Conservation (phyloP, 257 asterid genomes). For the Fraxinus cuspidata region DNA sequence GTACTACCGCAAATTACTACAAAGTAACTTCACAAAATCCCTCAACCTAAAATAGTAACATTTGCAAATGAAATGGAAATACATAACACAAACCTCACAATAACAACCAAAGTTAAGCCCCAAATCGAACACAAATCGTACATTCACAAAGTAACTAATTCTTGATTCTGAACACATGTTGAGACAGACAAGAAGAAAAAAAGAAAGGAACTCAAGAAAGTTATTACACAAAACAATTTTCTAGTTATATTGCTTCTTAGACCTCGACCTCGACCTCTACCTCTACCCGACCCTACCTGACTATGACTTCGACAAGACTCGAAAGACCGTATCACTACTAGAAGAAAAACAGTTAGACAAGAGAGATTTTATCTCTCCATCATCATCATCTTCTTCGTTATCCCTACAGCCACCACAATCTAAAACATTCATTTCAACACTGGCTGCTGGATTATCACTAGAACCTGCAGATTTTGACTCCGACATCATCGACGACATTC, state of each 20-base stretch:
- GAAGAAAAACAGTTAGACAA: slow-evolving; percentile 40
- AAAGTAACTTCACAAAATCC: too few relatives aligned
- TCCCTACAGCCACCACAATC: neutral
- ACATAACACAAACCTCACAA: too few relatives aligned
- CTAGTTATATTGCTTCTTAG: neutral
- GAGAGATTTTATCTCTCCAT: slow-evolving; percentile 43
- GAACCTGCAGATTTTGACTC: slow-evolving; percentile 12
- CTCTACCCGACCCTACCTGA: neutral
- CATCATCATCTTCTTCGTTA: neutral
- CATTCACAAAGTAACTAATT: neutral
- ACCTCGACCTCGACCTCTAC: too few relatives aligned
- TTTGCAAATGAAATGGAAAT: too few relatives aligned
- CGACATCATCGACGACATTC: slow-evolving; percentile 14
- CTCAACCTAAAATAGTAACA: too few relatives aligned
- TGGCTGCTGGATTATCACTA: neutral
- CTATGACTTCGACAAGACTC: neutral
- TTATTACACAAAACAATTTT: neutral
- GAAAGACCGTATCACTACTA: slow-evolving; percentile 6
- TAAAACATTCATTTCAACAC: neutral
- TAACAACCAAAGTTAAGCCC: neutral
- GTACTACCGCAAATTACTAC: too few relatives aligned
- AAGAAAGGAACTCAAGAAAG: too few relatives aligned
- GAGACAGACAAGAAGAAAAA: neutral
- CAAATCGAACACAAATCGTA: neutral
- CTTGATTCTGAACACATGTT: neutral